Evolutionary conservation across 352 stramenopile species (phyloP), one percentile per base, ranked within the genome.

Genomic region (Phytopythium helicoides): DNA sequence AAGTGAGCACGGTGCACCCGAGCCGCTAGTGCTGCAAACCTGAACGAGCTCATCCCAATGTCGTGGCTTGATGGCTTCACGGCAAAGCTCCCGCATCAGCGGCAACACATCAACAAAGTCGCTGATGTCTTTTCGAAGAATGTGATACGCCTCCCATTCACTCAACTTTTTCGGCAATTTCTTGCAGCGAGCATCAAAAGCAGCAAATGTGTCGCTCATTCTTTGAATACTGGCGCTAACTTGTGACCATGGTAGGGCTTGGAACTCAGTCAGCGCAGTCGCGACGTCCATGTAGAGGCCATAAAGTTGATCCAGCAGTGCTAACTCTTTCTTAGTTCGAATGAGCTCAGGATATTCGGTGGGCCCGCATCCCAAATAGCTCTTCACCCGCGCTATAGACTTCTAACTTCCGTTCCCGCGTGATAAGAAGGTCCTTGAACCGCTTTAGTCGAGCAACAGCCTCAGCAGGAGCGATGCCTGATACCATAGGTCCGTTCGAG

Each of bases 201-300:
- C 62, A 35, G 60, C 54, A 23, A 92, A 87, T 9, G 57, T 66
- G 11, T 92, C 81, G 45, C 48, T 74, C 77, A 95, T 95, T 35
- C 66, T 60, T 23, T 86, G 66, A 3, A 89, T 47, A 44, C 63
- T 74, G 1, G 52, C 52, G 0, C 71, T 57, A 0, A 95, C 82
- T 33, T 90, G 73, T 21, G 51, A 60, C 86, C 87, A 96, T 12
- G 66, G 31, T 35, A 95, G 67, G 5, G 28, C 42, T 12, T 71
- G 65, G 50, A 86, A 93, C 53, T 84, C 72, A 9, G 94, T 81
- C 45, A 94, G 76, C 1, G 76, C 85, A 22, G 68, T 66, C 37
- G 88, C 69, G 1, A 97, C 86, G 52, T 97, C 89, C 71, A 94
- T 85, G 54, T 94, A 97, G 1, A 97, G 68, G 11, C 70, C 73